Evolutionary conservation across 495 filamentous ascomycete genomes (phyloP), one percentile per base, ranked within the genome.

Genomic region (Rusavskia elegans): DNA sequence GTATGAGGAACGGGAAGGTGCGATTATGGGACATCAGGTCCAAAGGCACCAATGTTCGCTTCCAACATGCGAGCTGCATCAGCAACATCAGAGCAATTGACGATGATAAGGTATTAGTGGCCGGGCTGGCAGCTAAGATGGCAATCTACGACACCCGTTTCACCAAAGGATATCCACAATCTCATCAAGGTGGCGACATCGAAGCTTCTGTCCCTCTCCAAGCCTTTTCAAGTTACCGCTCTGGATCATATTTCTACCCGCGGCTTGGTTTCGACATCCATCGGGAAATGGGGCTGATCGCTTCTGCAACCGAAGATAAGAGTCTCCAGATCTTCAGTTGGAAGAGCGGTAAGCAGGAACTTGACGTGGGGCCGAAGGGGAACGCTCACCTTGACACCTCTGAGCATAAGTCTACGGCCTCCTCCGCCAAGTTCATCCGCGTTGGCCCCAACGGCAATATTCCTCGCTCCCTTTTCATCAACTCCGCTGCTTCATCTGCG

Each of bases 1-100:
- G 57, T 1, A 38, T 45, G 21, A 40, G 57, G 8, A 50, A 48
- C 17, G 53, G 39, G 0, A 53, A 27, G 3, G 53, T 59, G 13
- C 29, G 30, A 5, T 41, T 59, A 14, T 56, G 57, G 53, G 57
- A 59, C 16, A 45, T 29, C 17, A 49, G 57, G 35, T 4, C 13
- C 20, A 16, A 41, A n/a, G 53, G 53, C 10, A 56, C 46, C 14
- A 56, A 36, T 39, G 38, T 42, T 21, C 21, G 45, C 8, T 23
- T 59, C 14, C 39, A 40, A 25, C 51, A 53, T 51, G 30, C 20
- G 10, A 56, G 53, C 36, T 32, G 29, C 25, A 45, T 59, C 9
- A 53, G 45, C 11, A 45, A 59, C 10, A 38, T 59, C 10, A 44
- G 48, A 35, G 48, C 8, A 25, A 8, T 59, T 0, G 41, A 55